Conservation (phyloP, 2,329 filamentous ascomycete species). For the Penicillium sp. region DNA sequence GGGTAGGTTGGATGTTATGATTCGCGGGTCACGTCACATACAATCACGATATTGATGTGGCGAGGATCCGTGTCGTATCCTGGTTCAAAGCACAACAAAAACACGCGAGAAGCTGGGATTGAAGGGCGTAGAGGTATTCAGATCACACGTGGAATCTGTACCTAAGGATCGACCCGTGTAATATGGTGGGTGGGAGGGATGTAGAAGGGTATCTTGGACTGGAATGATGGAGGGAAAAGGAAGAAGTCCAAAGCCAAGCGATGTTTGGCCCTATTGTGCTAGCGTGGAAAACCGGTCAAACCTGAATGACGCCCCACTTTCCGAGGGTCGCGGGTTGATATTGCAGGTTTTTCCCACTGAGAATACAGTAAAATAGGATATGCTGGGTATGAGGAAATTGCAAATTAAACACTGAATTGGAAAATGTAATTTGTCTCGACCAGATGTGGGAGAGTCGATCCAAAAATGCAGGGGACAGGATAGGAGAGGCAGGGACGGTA, state of each 20-base stretch:
- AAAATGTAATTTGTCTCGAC: conserved; percentile 9
- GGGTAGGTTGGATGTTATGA: neutral
- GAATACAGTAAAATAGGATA: neutral
- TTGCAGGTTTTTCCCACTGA: neutral
- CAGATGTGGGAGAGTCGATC: conserved; percentile 18
- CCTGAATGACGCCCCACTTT: conserved; percentile 39
- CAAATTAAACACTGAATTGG: conserved; percentile 7
- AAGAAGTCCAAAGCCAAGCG: conserved; percentile 38
- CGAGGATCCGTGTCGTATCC: neutral
- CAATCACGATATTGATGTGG: conserved; percentile 32
- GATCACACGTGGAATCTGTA: conserved; percentile 15
- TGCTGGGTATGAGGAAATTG: conserved; percentile 9
- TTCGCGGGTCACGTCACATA: conserved; percentile 20
- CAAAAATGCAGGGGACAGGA: conserved; percentile 24
- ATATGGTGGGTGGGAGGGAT: conserved; percentile 13
- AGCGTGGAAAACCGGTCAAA: conserved; percentile 40
- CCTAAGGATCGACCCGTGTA: conserved; percentile 13
- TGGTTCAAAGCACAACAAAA: conserved; percentile 21
- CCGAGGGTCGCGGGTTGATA: conserved; percentile 32
- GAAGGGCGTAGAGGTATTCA: conserved; percentile 15
- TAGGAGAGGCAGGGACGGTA: conserved; percentile 14
- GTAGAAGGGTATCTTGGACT: conserved; percentile 26
- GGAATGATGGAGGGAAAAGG: conserved; percentile 33
- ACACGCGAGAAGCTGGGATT: conserved; percentile 14
- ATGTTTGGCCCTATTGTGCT: conserved; percentile 44